These are phyloP conservation scores for Aureobasidium namibiae DNA, from an alignment of 2,329 filamentous ascomycete genomes.

Conservation along the genomic window DNA sequence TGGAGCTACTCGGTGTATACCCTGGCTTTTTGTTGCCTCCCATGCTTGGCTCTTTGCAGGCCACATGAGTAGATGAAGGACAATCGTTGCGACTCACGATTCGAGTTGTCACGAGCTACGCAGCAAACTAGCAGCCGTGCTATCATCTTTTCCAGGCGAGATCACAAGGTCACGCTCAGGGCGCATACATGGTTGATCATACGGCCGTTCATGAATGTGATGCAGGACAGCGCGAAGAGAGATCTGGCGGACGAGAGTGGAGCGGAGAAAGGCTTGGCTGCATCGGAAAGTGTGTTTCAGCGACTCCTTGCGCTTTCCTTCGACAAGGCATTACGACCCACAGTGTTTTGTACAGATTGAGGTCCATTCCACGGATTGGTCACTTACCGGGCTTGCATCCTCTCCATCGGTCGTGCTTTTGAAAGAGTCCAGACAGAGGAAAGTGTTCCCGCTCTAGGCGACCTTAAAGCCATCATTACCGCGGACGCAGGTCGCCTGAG, in stretches of 20 bases:
- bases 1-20: not conserved
- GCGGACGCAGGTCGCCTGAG: not conserved
- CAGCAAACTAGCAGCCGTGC: not conserved
- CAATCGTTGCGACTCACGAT: not conserved
- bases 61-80: not conserved
- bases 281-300: not conserved
- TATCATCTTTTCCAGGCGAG: not conserved
- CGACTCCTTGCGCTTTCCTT: not conserved
- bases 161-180: not conserved
- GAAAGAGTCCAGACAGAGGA: not conserved
- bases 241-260: not conserved
- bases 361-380: not conserved
- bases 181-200: not conserved
- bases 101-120: not conserved
- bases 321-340: not conserved
- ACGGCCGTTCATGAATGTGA: not conserved
- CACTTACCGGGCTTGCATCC: not conserved
- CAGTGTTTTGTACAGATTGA: constrained; percentile 6
- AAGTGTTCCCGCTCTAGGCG: not conserved
- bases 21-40: not conserved
- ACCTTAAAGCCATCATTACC: not conserved
- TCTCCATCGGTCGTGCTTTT: not conserved
- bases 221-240: constrained; percentile 4
- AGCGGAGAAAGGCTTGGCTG: constrained; percentile 3
- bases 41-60: not conserved